These are phyloP conservation scores for Vaccinium corymbosum DNA, from an alignment of 148 eudicot genomes.

Conservation along the genomic window DNA sequence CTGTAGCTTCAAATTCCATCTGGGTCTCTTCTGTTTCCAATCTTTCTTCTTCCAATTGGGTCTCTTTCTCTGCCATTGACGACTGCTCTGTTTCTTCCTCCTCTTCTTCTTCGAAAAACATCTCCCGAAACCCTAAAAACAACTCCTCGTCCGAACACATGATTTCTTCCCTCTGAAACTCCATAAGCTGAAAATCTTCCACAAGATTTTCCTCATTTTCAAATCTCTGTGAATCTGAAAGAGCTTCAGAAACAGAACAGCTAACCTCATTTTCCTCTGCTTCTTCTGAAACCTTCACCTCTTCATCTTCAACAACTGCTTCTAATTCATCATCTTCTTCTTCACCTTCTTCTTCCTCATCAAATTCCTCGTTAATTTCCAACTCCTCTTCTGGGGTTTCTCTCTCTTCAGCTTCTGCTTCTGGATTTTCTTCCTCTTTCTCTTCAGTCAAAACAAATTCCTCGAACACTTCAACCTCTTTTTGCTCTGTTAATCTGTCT, in stretches of 20 bases:
- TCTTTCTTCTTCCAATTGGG: neutral
- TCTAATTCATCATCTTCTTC: conserved; percentile 22
- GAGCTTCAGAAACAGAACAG: conserved; percentile 23
- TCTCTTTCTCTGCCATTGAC: conserved; percentile 8
- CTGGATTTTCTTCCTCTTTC: conserved; percentile 16
- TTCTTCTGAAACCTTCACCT: neutral
- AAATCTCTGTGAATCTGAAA: conserved; percentile 17
- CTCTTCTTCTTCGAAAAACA: conserved; percentile 6
- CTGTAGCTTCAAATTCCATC: neutral
- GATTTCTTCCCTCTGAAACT: conserved; percentile 18
- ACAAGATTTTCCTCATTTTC: conserved; percentile 10
- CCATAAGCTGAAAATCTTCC: neutral
- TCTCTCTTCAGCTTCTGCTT: conserved; percentile 17
- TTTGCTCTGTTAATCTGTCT: conserved; percentile 8
- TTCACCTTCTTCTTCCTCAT: conserved; percentile 18
- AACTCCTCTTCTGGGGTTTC: conserved; percentile 18
- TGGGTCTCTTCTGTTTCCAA: conserved; percentile 1
- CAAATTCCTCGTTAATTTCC: conserved; percentile 1
- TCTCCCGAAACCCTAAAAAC: neutral
- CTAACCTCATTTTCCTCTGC: conserved; percentile 15
- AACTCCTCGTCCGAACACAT: neutral
- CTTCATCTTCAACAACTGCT: neutral
- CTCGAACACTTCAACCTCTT: conserved; percentile 18
- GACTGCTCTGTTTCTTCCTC: conserved; percentile 6
- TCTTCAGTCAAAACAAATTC: conserved; percentile 4